Evolutionary conservation across 331 rosid species (phyloP).

Genomic region (Saraca asoca): DNA sequence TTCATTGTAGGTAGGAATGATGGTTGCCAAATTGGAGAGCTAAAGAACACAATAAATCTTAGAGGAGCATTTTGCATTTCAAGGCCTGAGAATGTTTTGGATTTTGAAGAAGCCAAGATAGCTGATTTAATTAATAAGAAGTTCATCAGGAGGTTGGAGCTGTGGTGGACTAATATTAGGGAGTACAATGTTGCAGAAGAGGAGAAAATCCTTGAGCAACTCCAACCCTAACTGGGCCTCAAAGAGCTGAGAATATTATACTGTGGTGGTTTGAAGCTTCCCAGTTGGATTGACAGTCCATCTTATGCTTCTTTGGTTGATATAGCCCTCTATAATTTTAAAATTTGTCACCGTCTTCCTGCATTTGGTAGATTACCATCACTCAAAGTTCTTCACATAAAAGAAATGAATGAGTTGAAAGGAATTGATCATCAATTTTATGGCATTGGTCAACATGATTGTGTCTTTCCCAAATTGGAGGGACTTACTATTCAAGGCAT

Average conservation of each 20-base stretch:
- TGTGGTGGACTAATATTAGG: conserved; percentile 18
- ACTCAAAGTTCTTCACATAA: conserved; percentile 6
- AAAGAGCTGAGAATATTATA: conserved; percentile 3
- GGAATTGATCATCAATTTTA: conserved; percentile 6
- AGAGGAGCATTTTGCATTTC: conserved; percentile 30
- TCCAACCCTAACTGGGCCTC: conserved; percentile 13
- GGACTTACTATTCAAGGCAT: conserved; percentile 19
- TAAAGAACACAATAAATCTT: conserved; percentile 20
- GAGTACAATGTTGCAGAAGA: neutral
- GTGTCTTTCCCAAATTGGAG: conserved; percentile 7
- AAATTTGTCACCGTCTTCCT: conserved; percentile 18
- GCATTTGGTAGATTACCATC: conserved; percentile 29
- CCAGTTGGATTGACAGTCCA: conserved; percentile 20
- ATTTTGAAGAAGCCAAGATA: conserved; percentile 19
- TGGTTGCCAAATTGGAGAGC: conserved; percentile 12
- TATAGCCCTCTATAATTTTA: conserved; percentile 23
- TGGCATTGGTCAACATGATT: neutral
- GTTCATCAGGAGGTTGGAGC: neutral
- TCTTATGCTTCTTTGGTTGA: neutral
- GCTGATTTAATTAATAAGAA: conserved; percentile 15
- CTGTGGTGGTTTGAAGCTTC: conserved; percentile 26
- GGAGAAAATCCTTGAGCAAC: conserved; percentile 24
- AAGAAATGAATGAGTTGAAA: conserved; percentile 16
- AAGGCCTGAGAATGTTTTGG: conserved; percentile 20
- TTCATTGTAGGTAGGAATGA: conserved; percentile 28